Base-by-base conservation (phyloP, 139 green algal genomes). In the Coelastrella sp. region DNA sequence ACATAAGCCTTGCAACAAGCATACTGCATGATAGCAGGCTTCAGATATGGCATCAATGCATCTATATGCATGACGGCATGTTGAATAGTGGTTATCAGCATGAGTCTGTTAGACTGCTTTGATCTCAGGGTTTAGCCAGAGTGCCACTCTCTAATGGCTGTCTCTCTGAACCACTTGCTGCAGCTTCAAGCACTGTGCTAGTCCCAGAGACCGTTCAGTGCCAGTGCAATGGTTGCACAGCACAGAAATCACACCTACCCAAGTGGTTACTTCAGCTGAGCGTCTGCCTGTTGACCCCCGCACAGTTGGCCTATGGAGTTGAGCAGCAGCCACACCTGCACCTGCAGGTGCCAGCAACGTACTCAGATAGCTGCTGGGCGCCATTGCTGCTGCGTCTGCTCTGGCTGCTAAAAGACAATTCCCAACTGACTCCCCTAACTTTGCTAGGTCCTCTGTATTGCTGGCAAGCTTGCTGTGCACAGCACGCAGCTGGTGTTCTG, bases 281-380 rank as follows among this genome's bases (percentile, higher is more conserved):
- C 78, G 20, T 25, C 49, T 65, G 49, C 35, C 49, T 59, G 20
- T 17, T 65, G 76, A 22, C 8, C 20, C 25, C 24, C 27, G 22
- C 73, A 35, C 73, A 14, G 73, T 22, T 27, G 22, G 17, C 25
- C 17, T 79, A 25, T n/a, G 12, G 12, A 20, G 8, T 78, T 19
- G 8, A 68, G 9, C 80, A 57, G 58, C 80, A 57, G 80, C 84
- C 59, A 35, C 63, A 15, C 15, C 27, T 79, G 82, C 25, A 10
- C 15, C 68, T 9, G 68, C 84, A 70, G 84, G 84, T 0, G 35
- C 66, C 35, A 88, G 56, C 66, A 88, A 57, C 7, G 66, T 81
- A n/a, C 68, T 88, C 35, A 88, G 68, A 24, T 88, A 88, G 49
- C 84, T 88, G 84, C 68, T 88, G 56, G 84, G 84, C 72, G 66